Conservation (phyloP, 441 rosid genomes). For the Eutrema salsugineum region DNA sequence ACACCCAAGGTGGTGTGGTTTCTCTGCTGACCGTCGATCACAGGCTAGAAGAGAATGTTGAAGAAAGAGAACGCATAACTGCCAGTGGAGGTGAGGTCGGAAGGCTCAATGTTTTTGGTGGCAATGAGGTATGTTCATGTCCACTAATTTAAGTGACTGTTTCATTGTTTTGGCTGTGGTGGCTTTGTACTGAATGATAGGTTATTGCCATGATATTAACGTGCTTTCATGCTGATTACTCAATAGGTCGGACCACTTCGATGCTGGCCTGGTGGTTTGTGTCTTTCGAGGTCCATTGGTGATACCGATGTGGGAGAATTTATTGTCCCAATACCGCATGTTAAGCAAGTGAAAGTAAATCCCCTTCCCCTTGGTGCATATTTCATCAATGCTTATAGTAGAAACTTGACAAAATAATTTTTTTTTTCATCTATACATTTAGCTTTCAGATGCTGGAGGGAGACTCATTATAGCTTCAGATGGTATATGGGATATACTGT, state of each 20-base stretch:
- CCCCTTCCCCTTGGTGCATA: conserved; percentile 5
- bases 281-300: conserved; percentile 97
- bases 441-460: conserved; percentile 94
- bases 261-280: conserved; percentile 99
- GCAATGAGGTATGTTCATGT: conserved; percentile 66
- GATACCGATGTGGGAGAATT: conserved; percentile 96
- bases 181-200: background rate
- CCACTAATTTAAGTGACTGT: background rate
- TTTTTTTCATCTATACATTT: conserved; percentile 11
- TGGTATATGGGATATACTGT: conserved; percentile 96
- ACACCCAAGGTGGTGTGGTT: conserved; percentile 87
- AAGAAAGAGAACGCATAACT: conserved; percentile 98
- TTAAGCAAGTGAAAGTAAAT: conserved; percentile 93
- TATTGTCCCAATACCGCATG: conserved; percentile 94
- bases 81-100: conserved; percentile 99
- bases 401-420: background rate
- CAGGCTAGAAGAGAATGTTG: conserved; percentile 92
- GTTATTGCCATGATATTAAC: background rate
- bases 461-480: conserved; percentile 96
- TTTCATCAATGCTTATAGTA: background rate
- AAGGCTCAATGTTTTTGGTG: conserved; percentile 87
- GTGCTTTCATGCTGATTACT: background rate
- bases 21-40: conserved; percentile 95
- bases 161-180: background rate
- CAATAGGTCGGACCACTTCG: conserved; percentile 94